Evolutionary conservation across 2,329 filamentous ascomycete genomes (phyloP).

Genomic region (Fusarium torreyae): DNA sequence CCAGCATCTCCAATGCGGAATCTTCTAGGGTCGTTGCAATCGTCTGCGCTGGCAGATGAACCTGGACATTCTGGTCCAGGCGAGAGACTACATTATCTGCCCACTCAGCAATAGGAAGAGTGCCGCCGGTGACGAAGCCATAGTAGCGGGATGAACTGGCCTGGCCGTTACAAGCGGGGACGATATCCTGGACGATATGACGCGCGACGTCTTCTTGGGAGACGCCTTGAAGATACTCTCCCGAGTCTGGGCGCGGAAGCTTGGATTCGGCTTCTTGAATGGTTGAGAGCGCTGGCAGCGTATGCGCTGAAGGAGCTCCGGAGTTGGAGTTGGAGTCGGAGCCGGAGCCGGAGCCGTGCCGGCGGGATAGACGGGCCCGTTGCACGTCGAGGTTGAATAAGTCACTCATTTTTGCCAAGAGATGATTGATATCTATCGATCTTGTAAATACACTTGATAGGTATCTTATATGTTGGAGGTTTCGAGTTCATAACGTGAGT

Average conservation of each 20-base stretch:
- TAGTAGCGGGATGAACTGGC: slow-evolving; percentile 81
- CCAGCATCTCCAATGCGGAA: slow-evolving; percentile 77
- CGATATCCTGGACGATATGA: slow-evolving; percentile 64
- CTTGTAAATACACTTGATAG: not conserved
- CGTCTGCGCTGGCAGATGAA: slow-evolving; percentile 84
- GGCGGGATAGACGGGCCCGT: slow-evolving; percentile 44
- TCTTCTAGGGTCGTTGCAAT: slow-evolving; percentile 84
- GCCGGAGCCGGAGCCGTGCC: slow-evolving; percentile 25
- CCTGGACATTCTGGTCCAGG: slow-evolving; percentile 86
- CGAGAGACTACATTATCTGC: slow-evolving; percentile 88
- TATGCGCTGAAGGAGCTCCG: slow-evolving; percentile 47
- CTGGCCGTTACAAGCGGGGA: slow-evolving; percentile 76
- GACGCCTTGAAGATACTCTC: slow-evolving; percentile 53
- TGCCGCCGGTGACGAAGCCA: slow-evolving; percentile 89
- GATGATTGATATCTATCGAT: not conserved
- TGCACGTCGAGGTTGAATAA: slow-evolving; percentile 49
- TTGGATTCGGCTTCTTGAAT: slow-evolving; percentile 58
- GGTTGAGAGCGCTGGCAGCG: slow-evolving; percentile 57
- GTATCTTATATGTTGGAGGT: not conserved
- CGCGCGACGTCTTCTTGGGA: slow-evolving; percentile 50
- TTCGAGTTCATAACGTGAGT: not conserved
- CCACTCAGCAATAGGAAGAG: slow-evolving; percentile 82
- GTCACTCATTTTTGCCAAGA: slow-evolving; percentile 43
- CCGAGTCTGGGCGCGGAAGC: slow-evolving; percentile 54
- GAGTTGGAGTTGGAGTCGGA: not conserved